These are phyloP conservation scores for Alisma plantagoaquatica DNA, from an alignment of 106 monocot species.

Conservation along the genomic window DNA sequence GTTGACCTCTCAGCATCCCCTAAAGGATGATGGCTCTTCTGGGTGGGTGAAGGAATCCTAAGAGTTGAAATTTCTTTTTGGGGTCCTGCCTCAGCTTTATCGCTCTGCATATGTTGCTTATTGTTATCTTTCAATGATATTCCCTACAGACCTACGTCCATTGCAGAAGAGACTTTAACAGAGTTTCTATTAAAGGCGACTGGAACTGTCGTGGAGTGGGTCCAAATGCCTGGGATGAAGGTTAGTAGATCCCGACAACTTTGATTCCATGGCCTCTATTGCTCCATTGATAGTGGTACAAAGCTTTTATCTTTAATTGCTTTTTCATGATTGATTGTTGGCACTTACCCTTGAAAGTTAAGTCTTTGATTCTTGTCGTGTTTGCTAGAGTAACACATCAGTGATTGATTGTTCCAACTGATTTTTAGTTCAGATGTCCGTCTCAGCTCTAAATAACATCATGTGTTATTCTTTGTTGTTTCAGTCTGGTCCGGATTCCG, in stretches of 20 bases:
- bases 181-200: constrained; percentile 90
- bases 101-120: background rate
- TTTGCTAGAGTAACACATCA: background rate
- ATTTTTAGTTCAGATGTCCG: background rate
- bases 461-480: constrained; percentile 1
- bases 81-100: too few species aligned
- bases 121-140: constrained; percentile 2
- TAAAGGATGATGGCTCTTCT: constrained; percentile 56
- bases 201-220: constrained; percentile 79
- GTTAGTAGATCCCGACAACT: constrained; percentile 13
- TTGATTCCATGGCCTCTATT: too few species aligned
- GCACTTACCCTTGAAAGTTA: background rate
- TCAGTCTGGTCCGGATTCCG: constrained; percentile 88
- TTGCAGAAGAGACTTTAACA: constrained; percentile 70
- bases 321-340: background rate
- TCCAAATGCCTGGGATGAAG: constrained; percentile 93
- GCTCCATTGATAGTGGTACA: too few species aligned
- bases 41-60: constrained; percentile 45
- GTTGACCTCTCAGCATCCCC: constrained; percentile 28
- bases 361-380: background rate
- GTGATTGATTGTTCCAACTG: background rate
- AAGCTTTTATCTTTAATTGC: background rate
- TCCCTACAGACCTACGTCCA: constrained; percentile 59
- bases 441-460: background rate
- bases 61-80: too few species aligned